Evolutionary conservation across 2,329 filamentous ascomycete species (phyloP).

Genomic region (Apiospora phragmitis): DNA sequence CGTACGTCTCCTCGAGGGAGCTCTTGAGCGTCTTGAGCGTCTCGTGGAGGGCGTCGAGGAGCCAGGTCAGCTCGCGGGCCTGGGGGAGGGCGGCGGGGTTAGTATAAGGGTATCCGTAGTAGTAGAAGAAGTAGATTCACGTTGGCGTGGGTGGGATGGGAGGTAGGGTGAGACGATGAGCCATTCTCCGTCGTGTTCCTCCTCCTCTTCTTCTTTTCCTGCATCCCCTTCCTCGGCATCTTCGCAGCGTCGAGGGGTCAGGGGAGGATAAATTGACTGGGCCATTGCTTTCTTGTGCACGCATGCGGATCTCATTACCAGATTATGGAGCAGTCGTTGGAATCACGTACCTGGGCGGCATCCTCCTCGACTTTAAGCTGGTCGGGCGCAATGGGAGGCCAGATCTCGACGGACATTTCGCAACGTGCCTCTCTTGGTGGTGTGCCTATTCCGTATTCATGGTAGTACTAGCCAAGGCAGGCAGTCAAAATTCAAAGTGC

Average conservation of each 20-base stretch:
- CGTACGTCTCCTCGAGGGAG: slow-evolving; percentile 85
- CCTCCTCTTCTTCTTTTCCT: background rate
- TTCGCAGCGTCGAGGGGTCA: background rate
- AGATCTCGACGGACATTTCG: slow-evolving; percentile 59
- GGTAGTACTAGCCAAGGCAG: background rate
- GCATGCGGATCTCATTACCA: background rate
- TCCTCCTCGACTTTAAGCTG: slow-evolving; percentile 52
- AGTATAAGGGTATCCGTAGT: background rate
- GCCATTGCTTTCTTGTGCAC: slow-evolving; percentile 6
- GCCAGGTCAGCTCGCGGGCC: slow-evolving; percentile 55
- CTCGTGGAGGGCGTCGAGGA: slow-evolving; percentile 49
- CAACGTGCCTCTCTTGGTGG: background rate
- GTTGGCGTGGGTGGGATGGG: background rate
- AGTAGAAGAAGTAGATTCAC: background rate
- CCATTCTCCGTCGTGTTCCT: slow-evolving; percentile 11
- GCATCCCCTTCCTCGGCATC: background rate
- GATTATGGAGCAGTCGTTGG: background rate
- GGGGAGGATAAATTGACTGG: slow-evolving; percentile 8
- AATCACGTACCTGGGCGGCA: slow-evolving; percentile 48
- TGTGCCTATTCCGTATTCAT: background rate
- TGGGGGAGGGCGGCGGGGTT: slow-evolving; percentile 13
- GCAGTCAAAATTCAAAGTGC: background rate
- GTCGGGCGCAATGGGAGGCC: slow-evolving; percentile 52
- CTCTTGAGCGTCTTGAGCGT: slow-evolving; percentile 52
- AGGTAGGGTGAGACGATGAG: slow-evolving; percentile 9